These are phyloP conservation scores for Alliaria petiolata DNA, from an alignment of 345 rosid species.

Conservation along the genomic window DNA sequence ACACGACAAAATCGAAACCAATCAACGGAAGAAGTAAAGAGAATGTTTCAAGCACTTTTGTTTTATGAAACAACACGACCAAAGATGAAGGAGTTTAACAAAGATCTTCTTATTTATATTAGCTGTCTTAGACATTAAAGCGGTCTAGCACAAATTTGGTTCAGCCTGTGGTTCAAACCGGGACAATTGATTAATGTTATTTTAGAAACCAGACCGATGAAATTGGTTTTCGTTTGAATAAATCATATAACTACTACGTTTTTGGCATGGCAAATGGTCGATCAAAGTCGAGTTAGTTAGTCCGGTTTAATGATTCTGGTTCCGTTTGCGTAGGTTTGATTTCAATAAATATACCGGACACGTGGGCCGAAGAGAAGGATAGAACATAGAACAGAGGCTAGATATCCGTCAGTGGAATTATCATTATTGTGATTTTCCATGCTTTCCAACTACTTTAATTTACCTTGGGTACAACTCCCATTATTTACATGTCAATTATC, in stretches of 20 bases:
- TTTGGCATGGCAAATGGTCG: background rate
- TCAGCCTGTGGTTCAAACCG: background rate
- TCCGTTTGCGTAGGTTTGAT: background rate
- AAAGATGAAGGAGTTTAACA: background rate
- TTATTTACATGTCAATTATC: background rate
- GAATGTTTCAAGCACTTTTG: background rate
- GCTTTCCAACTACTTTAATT: background rate
- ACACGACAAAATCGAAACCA: background rate
- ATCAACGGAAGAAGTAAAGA: slow-evolving; percentile 2
- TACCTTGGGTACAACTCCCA: no score
- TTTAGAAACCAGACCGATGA: background rate
- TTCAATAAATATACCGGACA: slow-evolving; percentile 13
- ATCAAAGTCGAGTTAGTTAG: background rate
- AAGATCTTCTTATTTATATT: slow-evolving; percentile 14
- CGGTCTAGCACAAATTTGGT: background rate
- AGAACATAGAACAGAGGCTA: no score
- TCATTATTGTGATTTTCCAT: slow-evolving; percentile 26
- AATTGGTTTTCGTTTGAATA: no score
- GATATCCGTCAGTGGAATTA: slow-evolving; percentile 19
- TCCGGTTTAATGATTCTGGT: slow-evolving; percentile 17
- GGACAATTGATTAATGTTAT: background rate
- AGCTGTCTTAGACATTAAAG: background rate
- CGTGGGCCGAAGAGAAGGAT: slow-evolving; percentile 31
- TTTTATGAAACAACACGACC: slow-evolving; percentile 2
- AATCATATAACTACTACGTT: no score